Evolutionary conservation across 2,329 filamentous ascomycete species (phyloP).

Genomic region (Scolecobasidium constrictum): DNA sequence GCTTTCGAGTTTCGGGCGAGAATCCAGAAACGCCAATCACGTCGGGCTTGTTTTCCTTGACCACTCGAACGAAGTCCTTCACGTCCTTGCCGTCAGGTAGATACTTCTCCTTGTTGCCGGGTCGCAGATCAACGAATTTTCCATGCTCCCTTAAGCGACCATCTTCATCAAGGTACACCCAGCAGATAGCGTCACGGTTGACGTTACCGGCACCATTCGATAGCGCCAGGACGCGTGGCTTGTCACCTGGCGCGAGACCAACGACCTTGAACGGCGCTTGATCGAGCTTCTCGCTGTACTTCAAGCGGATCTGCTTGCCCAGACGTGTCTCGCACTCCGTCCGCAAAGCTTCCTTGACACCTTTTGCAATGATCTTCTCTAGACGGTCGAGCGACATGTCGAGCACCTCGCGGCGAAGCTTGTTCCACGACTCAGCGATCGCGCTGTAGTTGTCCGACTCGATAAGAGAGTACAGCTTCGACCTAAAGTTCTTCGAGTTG

Average conservation of each 20-base stretch:
- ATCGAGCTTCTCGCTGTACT: conserved; percentile 81
- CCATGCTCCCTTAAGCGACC: conserved; percentile 72
- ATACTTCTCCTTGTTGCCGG: conserved; percentile 54
- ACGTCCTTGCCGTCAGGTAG: conserved; percentile 54
- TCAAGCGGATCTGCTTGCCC: conserved; percentile 76
- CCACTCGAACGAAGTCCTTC: conserved; percentile 64
- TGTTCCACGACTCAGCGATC: conserved; percentile 89
- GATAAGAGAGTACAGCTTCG: conserved; percentile 70
- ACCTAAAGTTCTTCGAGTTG: conserved; percentile 63
- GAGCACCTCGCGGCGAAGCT: conserved; percentile 72
- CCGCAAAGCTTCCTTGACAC: conserved; percentile 87
- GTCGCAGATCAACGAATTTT: conserved; percentile 67
- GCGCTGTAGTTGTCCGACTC: conserved; percentile 94
- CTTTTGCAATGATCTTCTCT: conserved; percentile 73
- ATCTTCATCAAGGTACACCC: conserved; percentile 90
- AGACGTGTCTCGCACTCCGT: conserved; percentile 91
- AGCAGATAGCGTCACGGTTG: conserved; percentile 66
- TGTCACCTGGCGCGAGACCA: conserved; percentile 79
- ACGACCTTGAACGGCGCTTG: conserved; percentile 95
- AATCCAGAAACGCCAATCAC: conserved; percentile 84
- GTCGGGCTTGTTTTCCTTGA: conserved; percentile 73
- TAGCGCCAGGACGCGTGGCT: conserved; percentile 75
- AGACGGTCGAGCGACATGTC: conserved; percentile 73
- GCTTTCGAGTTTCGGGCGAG: conserved; percentile 72
- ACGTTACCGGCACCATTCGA: conserved; percentile 77